Conservation (phyloP, 2,329 filamentous ascomycete species). For the Teratosphaeria destructans region DNA sequence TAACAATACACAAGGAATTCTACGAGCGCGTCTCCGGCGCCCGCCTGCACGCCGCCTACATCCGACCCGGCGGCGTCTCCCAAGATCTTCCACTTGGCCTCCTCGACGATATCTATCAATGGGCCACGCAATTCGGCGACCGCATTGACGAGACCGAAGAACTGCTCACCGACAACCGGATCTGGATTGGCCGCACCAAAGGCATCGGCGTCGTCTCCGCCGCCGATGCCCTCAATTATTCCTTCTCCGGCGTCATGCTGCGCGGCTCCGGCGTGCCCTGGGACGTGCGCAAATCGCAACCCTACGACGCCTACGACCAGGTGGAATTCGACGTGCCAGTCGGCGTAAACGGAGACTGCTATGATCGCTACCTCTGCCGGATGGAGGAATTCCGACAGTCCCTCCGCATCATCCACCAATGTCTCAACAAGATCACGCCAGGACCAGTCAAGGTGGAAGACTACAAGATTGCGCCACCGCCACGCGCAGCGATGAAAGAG, state of each 20-base stretch:
- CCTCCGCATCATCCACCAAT: slow-evolving; percentile 96
- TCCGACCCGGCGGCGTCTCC: slow-evolving; percentile 90
- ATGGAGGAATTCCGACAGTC: slow-evolving; percentile 99
- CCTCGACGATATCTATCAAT: slow-evolving; percentile 98
- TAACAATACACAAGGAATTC: slow-evolving; percentile 62
- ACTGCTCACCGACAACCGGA: slow-evolving; percentile 96
- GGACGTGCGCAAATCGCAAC: slow-evolving; percentile 93
- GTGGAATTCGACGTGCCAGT: slow-evolving; percentile 98
- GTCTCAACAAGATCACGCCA: slow-evolving; percentile 95
- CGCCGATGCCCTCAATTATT: slow-evolving; percentile 90
- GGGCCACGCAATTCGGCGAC: slow-evolving; percentile 97
- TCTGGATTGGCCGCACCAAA: slow-evolving; percentile 88
- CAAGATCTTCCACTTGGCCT: slow-evolving; percentile 91
- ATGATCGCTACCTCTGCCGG: slow-evolving; percentile 95
- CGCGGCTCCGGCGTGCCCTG: slow-evolving; percentile 91
- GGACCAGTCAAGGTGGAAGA: slow-evolving; percentile 93
- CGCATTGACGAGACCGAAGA: slow-evolving; percentile 98
- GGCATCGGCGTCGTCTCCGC: slow-evolving; percentile 86
- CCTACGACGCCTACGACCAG: slow-evolving; percentile 94
- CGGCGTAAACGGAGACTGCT: slow-evolving; percentile 94
- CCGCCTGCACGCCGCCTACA: slow-evolving; percentile 92
- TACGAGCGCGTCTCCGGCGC: slow-evolving; percentile 98
- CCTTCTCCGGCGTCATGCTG: slow-evolving; percentile 95
- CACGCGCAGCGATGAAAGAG: slow-evolving; percentile 98
- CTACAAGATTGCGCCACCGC: slow-evolving; percentile 95